Percentiles rank a stretch among this genome's conserved stretches.
These are phyloP conservation scores for Pythium volutum DNA, from an alignment of 352 stramenopile species.

Conservation along the genomic window DNA sequence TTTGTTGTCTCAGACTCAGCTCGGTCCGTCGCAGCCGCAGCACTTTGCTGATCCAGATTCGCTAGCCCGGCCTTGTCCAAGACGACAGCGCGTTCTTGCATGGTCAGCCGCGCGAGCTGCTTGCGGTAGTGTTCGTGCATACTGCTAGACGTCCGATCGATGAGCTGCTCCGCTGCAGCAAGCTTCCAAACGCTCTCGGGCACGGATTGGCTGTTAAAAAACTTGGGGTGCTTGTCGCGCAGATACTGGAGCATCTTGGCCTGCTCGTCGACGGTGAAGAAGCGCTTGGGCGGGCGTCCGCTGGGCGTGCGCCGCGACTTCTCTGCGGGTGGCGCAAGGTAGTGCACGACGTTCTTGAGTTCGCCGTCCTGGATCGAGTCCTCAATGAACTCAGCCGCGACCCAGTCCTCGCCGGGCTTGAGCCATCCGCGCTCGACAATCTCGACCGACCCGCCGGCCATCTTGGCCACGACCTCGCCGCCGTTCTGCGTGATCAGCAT, in stretches of 20 bases:
- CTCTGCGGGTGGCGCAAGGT: slow-evolving; percentile 25
- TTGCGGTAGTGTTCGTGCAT: slow-evolving; percentile 62
- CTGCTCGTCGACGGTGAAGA: slow-evolving; percentile 44
- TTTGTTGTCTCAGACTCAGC: background rate
- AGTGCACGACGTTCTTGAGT: slow-evolving; percentile 33
- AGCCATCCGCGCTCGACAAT: slow-evolving; percentile 40
- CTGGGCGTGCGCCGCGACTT: background rate
- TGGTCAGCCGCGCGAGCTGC: slow-evolving; percentile 35
- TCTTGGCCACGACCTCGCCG: slow-evolving; percentile 25
- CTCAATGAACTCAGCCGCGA: slow-evolving; percentile 47
- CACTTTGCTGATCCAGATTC: background rate
- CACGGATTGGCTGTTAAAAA: slow-evolving; percentile 4
- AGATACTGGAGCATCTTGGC: slow-evolving; percentile 50
- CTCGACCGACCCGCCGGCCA: slow-evolving; percentile 22
- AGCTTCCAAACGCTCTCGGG: slow-evolving; percentile 20
- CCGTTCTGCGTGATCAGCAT: slow-evolving; percentile 34
- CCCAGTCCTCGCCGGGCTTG: slow-evolving; percentile 27
- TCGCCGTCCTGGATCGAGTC: slow-evolving; percentile 37
- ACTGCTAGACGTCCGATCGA: slow-evolving; percentile 35
- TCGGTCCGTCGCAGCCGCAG: background rate
- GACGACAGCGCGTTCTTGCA: slow-evolving; percentile 23
- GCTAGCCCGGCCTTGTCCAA: slow-evolving; percentile 2
- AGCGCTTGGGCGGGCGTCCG: slow-evolving; percentile 9
- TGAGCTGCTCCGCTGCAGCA: slow-evolving; percentile 5
- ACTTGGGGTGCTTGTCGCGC: slow-evolving; percentile 16